These are phyloP conservation scores for Leptodermis oblonga DNA, from an alignment of 257 asterid genomes.

Conservation along the genomic window DNA sequence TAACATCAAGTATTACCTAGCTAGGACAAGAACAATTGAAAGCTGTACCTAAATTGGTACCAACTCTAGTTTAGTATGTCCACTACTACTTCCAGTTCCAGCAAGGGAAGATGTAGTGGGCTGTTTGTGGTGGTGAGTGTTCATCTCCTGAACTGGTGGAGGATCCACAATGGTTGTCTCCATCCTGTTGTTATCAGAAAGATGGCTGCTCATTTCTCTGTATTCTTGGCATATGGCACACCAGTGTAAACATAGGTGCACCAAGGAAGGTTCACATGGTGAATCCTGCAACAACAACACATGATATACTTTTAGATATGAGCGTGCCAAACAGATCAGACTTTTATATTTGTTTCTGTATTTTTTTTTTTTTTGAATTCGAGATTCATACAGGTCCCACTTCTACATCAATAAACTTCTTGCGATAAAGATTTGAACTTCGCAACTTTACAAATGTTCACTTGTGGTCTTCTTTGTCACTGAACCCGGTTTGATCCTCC, in stretches of 20 bases:
- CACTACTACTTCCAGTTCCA: conserved; percentile 16
- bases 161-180: conserved; percentile 41
- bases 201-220: conserved; percentile 56
- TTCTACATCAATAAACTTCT: too few species aligned
- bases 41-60: conserved; percentile 50
- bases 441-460: too few species aligned
- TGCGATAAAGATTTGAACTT: too few species aligned
- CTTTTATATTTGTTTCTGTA: too few species aligned
- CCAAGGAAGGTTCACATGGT: conserved; percentile 82
- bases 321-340: too few species aligned
- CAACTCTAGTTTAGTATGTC: conserved; percentile 37
- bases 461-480: too few species aligned
- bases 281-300: conserved; percentile 43
- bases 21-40: not conserved
- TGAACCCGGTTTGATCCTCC: too few species aligned
- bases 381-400: too few species aligned
- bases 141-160: conserved; percentile 66
- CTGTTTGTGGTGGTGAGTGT: conserved; percentile 16
- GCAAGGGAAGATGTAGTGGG: conserved; percentile 26
- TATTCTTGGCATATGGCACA: conserved; percentile 89
- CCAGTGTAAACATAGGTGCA: conserved; percentile 85
- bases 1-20: not conserved
- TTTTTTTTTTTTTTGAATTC: too few species aligned
- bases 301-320: too few species aligned
- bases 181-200: conserved; percentile 22